Conservation (phyloP, 1,139 yeast species). For the Nakaseomyces glabratus region DNA sequence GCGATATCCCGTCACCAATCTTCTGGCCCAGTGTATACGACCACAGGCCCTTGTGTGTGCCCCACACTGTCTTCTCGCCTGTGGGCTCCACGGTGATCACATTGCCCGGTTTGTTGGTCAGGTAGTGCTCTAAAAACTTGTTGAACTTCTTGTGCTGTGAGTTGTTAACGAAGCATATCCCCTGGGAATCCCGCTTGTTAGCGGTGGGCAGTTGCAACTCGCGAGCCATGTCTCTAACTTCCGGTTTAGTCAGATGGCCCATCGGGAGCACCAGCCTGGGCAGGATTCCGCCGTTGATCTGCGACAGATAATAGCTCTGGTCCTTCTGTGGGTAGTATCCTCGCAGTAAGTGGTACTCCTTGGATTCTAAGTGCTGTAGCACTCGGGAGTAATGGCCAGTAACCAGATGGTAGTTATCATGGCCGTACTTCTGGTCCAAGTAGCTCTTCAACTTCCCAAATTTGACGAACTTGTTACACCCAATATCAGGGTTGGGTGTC, state of each 20-base stretch:
- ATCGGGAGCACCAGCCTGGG: slow-evolving; percentile 61
- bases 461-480: slow-evolving; percentile 76
- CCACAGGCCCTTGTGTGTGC: slow-evolving; percentile 82
- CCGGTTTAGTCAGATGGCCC: slow-evolving; percentile 66
- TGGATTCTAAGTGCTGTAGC: slow-evolving; percentile 27
- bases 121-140: slow-evolving; percentile 65
- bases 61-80: slow-evolving; percentile 58
- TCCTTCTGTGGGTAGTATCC: slow-evolving; percentile 61
- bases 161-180: slow-evolving; percentile 82
- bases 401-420: slow-evolving; percentile 67
- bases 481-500: slow-evolving; percentile 94
- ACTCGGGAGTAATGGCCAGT: slow-evolving; percentile 89
- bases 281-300: slow-evolving; percentile 44
- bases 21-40: slow-evolving; percentile 89
- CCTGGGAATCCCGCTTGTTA: slow-evolving; percentile 84
- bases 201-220: slow-evolving; percentile 48
- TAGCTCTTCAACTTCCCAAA: slow-evolving; percentile 68
- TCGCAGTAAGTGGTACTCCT: slow-evolving; percentile 44
- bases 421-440: slow-evolving; percentile 36
- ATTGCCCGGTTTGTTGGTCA: slow-evolving; percentile 65
- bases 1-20: slow-evolving; percentile 45
- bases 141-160: slow-evolving; percentile 55
- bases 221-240: slow-evolving; percentile 61
- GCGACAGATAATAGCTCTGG: slow-evolving; percentile 83
- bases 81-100: slow-evolving; percentile 45